Conservation (phyloP, 108 stramenopile genomes). For the Asterionellopsis glacialis region DNA sequence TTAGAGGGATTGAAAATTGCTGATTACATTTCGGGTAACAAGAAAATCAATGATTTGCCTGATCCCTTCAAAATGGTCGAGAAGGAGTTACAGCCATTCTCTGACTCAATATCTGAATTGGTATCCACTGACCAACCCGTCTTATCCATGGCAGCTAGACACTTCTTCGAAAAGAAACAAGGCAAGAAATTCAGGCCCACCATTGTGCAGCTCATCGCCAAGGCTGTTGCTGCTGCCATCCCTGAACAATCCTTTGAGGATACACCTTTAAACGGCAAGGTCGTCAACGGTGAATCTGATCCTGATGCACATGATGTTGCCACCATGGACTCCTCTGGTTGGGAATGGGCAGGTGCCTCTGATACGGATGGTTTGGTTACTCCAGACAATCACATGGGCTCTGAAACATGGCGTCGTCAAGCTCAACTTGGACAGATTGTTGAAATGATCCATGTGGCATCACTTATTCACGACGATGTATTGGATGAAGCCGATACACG, state of each 20-base stretch:
- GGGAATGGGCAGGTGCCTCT: slow-evolving; percentile 79
- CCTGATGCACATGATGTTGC: neutral
- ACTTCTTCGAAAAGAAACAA: slow-evolving; percentile 97
- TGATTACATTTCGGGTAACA: slow-evolving; percentile 46
- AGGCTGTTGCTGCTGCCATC: slow-evolving; percentile 68
- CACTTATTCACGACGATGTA: slow-evolving; percentile 96
- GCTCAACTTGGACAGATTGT: slow-evolving; percentile 94
- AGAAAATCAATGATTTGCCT: slow-evolving; percentile 64
- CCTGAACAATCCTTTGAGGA: slow-evolving; percentile 29
- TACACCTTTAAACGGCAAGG: neutral
- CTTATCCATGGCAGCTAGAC: slow-evolving; percentile 94
- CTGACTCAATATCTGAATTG: slow-evolving; percentile 93
- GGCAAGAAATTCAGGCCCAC: slow-evolving; percentile 96
- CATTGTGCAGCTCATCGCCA: slow-evolving; percentile 88
- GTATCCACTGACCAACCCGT: slow-evolving; percentile 96
- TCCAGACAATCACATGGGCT: slow-evolving; percentile 71
- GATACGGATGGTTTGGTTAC: slow-evolving; percentile 56
- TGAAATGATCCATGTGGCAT: slow-evolving; percentile 98
- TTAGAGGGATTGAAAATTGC: slow-evolving; percentile 50
- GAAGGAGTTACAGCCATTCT: slow-evolving; percentile 90
- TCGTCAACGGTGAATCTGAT: no score
- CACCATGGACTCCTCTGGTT: slow-evolving; percentile 18
- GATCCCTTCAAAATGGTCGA: slow-evolving; percentile 89
- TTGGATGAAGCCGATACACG: slow-evolving; percentile 97
- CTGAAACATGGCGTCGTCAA: slow-evolving; percentile 82